Evolutionary conservation across 345 rosid species (phyloP).

Genomic region (Mercurialis annua): DNA sequence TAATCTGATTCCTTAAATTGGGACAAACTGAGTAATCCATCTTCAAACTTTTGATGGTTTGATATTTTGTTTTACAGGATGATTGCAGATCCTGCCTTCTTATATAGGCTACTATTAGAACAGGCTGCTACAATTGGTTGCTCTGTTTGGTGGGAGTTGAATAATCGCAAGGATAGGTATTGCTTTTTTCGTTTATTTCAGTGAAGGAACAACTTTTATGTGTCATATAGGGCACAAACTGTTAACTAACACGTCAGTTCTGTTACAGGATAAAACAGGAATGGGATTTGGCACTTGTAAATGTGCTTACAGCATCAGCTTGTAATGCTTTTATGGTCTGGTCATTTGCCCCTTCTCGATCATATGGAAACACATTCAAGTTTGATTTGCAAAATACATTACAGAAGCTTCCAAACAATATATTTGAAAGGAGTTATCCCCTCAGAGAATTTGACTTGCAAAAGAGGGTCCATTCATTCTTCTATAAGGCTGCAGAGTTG

Average conservation of each 20-base stretch:
- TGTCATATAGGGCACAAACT: slow-evolving; percentile 16
- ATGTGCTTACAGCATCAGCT: slow-evolving; percentile 71
- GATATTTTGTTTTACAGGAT: slow-evolving; percentile 48
- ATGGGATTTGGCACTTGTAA: slow-evolving; percentile 93
- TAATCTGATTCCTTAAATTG: not conserved
- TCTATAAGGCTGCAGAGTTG: slow-evolving; percentile 85
- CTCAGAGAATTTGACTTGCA: slow-evolving; percentile 83
- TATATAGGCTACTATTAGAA: slow-evolving; percentile 80
- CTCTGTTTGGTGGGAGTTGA: slow-evolving; percentile 88
- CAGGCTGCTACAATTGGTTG: slow-evolving; percentile 82
- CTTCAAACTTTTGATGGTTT: slow-evolving; percentile 13
- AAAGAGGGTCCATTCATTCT: slow-evolving; percentile 83
- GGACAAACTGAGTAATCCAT: not conserved
- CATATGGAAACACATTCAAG: slow-evolving; percentile 84
- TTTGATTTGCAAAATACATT: slow-evolving; percentile 90
- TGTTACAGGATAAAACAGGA: slow-evolving; percentile 69
- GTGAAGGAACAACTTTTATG: not conserved
- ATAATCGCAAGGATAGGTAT: slow-evolving; percentile 82
- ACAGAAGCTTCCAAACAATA: slow-evolving; percentile 93
- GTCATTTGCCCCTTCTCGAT: slow-evolving; percentile 92
- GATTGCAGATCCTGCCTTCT: slow-evolving; percentile 90
- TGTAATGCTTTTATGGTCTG: slow-evolving; percentile 88
- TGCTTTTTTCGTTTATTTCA: not conserved
- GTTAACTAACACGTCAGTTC: slow-evolving; percentile 19
- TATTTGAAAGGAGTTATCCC: slow-evolving; percentile 89